These are phyloP conservation scores for Eucalyptus victrix DNA, from an alignment of 345 rosid genomes.

Conservation along the genomic window DNA sequence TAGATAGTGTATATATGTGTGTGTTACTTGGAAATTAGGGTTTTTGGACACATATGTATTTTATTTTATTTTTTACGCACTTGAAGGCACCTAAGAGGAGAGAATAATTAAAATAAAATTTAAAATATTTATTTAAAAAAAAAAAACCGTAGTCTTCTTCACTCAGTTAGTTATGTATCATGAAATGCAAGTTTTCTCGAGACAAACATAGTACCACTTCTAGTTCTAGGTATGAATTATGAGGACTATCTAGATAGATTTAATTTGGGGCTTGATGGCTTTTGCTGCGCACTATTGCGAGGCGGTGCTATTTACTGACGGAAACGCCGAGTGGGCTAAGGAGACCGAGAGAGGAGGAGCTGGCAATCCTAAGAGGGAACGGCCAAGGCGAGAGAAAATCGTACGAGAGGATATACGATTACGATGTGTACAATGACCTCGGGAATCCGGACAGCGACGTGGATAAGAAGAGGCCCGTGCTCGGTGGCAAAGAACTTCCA, in stretches of 20 bases:
- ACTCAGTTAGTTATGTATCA: neutral
- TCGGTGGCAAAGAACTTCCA: conserved; percentile 29
- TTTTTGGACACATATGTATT: neutral
- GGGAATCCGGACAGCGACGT: conserved; percentile 46
- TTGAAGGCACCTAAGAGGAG: neutral
- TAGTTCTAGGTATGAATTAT: neutral
- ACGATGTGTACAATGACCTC: conserved; percentile 71
- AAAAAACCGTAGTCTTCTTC: neutral
- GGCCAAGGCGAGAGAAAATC: conserved; percentile 47
- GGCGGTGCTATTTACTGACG: conserved; percentile 43
- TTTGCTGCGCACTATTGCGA: no score
- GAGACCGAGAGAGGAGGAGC: conserved; percentile 45
- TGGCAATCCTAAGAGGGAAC: conserved; percentile 32
- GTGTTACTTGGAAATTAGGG: neutral
- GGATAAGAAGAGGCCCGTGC: conserved; percentile 8
- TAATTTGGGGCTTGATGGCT: neutral
- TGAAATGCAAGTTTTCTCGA: neutral
- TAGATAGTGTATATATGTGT: neutral
- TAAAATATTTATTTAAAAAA: no score
- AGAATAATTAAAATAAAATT: neutral
- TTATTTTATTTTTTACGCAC: neutral
- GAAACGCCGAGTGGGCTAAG: conserved; percentile 52
- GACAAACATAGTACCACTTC: neutral
- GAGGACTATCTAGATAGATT: neutral
- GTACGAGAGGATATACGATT: conserved; percentile 59